Evolutionary conservation across 805 yeast species (phyloP).

Genomic region (Zygosaccharomyces kombuchaensis): DNA sequence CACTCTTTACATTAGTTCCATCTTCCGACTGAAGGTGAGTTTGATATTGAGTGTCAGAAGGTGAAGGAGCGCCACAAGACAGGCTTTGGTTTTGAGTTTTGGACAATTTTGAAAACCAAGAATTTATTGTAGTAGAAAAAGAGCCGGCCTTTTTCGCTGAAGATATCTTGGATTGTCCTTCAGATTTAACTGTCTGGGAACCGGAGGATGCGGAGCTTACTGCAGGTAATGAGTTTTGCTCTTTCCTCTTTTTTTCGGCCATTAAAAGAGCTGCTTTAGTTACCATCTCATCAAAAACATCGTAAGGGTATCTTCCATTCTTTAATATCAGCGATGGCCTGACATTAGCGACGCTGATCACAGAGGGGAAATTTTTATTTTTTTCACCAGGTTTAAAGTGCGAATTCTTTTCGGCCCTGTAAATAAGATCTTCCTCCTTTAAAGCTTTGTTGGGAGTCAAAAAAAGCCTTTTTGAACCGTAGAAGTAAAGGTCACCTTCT

Average conservation of each 20-base stretch:
- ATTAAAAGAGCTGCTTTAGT: conserved; percentile 15
- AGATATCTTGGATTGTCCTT: not conserved
- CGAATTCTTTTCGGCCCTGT: conserved; percentile 11
- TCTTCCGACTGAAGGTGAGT: not conserved
- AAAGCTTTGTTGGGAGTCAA: conserved; percentile 14
- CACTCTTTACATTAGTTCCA: not conserved
- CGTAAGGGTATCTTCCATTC: conserved; percentile 27
- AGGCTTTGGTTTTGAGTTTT: conserved; percentile 3
- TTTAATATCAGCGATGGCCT: conserved; percentile 19
- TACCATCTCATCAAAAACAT: conserved; percentile 26
- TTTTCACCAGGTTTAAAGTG: conserved; percentile 6
- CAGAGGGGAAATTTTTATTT: conserved; percentile 15
- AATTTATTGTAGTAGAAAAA: conserved; percentile 16
- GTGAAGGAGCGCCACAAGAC: not conserved
- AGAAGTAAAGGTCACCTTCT: conserved; percentile 19
- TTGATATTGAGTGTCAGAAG: not conserved
- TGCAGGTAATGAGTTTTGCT: conserved; percentile 8
- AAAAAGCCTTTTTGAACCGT: conserved; percentile 25
- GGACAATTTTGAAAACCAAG: conserved; percentile 18
- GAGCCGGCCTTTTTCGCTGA: conserved; percentile 6
- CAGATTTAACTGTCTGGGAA: not conserved
- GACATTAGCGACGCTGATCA: conserved; percentile 15
- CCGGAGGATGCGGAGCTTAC: not conserved
- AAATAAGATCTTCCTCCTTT: conserved; percentile 16
- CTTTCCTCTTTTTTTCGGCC: conserved; percentile 17